Base-by-base conservation (phyloP, 768 basidiomycete genomes). In the Lepiota venenata region DNA sequence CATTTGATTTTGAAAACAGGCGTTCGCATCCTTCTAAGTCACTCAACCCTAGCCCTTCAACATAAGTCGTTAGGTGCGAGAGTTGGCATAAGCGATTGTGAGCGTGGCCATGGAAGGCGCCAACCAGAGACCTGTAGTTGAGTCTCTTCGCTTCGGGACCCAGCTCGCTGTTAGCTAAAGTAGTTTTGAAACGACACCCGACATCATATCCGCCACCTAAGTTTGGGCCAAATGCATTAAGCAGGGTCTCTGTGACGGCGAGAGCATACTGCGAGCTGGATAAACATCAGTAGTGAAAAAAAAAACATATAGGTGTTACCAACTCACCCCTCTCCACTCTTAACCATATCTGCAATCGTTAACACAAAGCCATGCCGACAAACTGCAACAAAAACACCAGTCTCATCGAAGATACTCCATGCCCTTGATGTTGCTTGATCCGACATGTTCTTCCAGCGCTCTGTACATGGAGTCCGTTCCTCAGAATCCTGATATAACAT, bases 321-420 rank as follows among this genome's bases (percentile, higher is more conserved):
- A n/a, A 38, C 35, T 50, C 22, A 51, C 48, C 35, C 9, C 18
- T 56, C 55, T 3, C 45, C 36, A 16, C 48, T 51, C 9, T 49
- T 39, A 21, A 50, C 50, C 67, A 66, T 71, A 48, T 65, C 65
- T 11, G 51, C 57, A 0, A 66, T 37, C 2, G 61, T 43, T 0
- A 69, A 49, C 0, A 63, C 59, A 44, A 64, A 64, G 0, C 68
- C 69, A 55, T 71, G 70, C 0, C 58, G 56, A 53, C 70, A 71
- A 0, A 67, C 56, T 0, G 59, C 50, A 3, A 70, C 40, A 21
- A 69, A 71, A 1, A 67, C 46, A 0, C 69, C 67, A 1, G 67
- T 67, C 56, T 70, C 68, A 14, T 68, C 64, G 56, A 68, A 71
- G 0, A 70, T 57, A 0, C 61, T 64, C 69, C 66, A 69, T 60